Evolutionary conservation across 352 stramenopile genomes (phyloP).

Genomic region (Globisporangium cystogenes): DNA sequence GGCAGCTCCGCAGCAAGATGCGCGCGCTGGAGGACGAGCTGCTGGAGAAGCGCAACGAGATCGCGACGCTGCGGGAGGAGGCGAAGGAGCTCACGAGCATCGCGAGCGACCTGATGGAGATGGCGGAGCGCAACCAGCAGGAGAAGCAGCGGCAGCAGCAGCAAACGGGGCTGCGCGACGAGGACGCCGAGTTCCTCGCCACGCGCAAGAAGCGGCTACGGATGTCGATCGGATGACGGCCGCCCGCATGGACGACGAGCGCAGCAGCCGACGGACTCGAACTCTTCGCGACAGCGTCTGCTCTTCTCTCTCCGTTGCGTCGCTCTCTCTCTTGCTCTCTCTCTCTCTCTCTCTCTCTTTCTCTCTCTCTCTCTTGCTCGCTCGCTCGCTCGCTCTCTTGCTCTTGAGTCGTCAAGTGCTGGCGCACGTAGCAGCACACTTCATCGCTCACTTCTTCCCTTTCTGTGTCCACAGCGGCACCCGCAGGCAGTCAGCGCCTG

Average conservation of each 20-base stretch:
- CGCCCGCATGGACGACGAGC: no score
- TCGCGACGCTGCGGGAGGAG: slow-evolving; percentile 28
- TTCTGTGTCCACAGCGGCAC: slow-evolving; percentile 26
- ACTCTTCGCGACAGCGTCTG: no score
- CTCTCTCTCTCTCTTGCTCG: background rate
- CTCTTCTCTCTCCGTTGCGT: background rate
- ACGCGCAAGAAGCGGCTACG: slow-evolving; percentile 16
- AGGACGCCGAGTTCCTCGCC: slow-evolving; percentile 9
- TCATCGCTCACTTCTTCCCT: slow-evolving; percentile 32
- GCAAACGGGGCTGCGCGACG: slow-evolving; percentile 4
- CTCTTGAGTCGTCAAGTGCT: no score
- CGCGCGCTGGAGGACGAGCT: slow-evolving; percentile 41
- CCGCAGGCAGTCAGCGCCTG: no score
- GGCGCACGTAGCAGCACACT: no score
- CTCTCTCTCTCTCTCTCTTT: no score
- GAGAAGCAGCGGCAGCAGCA: slow-evolving; percentile 18
- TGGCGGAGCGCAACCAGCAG: slow-evolving; percentile 49
- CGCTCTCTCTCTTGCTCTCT: background rate
- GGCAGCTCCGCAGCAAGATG: slow-evolving; percentile 43
- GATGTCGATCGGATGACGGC: slow-evolving; percentile 17
- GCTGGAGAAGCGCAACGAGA: slow-evolving; percentile 23
- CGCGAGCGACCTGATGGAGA: slow-evolving; percentile 61
- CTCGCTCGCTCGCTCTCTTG: no score
- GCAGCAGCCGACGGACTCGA: no score
- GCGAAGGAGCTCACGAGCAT: slow-evolving; percentile 56